Evolutionary conservation across 495 filamentous ascomycete genomes (phyloP).

Genomic region (Polyplosphaeria fusca): DNA sequence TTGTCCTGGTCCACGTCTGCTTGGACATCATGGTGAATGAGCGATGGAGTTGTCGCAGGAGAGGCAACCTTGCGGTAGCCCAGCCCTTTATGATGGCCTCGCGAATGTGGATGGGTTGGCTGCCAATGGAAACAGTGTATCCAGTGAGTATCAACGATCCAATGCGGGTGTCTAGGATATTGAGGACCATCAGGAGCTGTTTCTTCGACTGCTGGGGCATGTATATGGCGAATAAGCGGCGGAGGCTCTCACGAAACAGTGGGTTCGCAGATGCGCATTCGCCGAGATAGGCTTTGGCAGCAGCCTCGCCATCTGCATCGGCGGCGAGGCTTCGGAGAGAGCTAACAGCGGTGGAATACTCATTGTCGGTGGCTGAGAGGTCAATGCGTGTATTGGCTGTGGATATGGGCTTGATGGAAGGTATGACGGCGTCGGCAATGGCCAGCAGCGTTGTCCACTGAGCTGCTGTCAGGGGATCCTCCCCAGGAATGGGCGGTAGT

Average conservation of each 20-base stretch:
- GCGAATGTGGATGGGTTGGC: conserved; percentile 35
- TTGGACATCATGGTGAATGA: conserved; percentile 36
- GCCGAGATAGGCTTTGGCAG: conserved; percentile 30
- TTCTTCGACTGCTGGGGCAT: conserved; percentile 31
- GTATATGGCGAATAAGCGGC: conserved; percentile 21
- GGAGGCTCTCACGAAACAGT: conserved; percentile 31
- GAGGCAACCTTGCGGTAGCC: conserved; percentile 33
- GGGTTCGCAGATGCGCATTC: conserved; percentile 34
- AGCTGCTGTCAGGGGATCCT: conserved; percentile 35
- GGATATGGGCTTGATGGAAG: conserved; percentile 29
- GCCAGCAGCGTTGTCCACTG: conserved; percentile 42
- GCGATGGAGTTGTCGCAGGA: conserved; percentile 33
- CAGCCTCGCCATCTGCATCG: conserved; percentile 14
- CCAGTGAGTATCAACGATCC: conserved; percentile 39
- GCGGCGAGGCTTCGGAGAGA: conserved; percentile 20
- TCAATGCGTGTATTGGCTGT: conserved; percentile 27
- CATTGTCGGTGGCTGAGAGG: conserved; percentile 30
- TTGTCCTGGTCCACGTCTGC: conserved; percentile 57
- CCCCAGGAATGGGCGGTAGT: conserved; percentile 32
- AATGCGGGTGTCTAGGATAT: conserved; percentile 35
- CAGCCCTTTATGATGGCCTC: conserved; percentile 37
- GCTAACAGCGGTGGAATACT: conserved; percentile 30
- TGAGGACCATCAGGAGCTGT: conserved; percentile 31
- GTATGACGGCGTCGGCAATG: conserved; percentile 39
- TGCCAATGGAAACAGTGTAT: conserved; percentile 35